Percentiles rank a stretch among this genome's conserved stretches.
phyloP scores from a whole-genome alignment of 139 green algal genomes.

The Chloropicon primus region DNA sequence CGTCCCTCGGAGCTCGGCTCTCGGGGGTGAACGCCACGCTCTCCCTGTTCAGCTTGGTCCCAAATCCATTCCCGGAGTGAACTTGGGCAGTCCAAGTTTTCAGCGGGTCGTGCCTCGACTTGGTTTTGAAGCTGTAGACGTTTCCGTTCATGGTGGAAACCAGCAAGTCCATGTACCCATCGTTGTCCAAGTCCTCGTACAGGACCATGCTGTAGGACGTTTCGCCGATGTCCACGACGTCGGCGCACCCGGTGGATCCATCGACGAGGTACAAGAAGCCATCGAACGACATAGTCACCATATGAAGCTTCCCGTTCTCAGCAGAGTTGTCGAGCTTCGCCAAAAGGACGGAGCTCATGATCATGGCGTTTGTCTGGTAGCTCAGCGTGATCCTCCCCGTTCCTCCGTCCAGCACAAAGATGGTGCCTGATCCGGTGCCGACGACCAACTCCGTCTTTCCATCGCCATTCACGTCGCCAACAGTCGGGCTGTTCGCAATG shows the following conservation, averaged over 20 bases:
- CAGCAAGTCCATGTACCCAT: conserved; percentile 70
- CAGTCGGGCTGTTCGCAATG: conserved; percentile 31
- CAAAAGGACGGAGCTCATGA: conserved; percentile 48
- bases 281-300: conserved; percentile 78
- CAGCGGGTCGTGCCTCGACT: conserved; percentile 56
- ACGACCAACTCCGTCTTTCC: conserved; percentile 68
- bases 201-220: conserved; percentile 73
- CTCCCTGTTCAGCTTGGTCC: conserved; percentile 41
- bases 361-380: conserved; percentile 8
- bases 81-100: conserved; percentile 42
- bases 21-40: conserved; percentile 48
- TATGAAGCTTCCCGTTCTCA: conserved; percentile 34
- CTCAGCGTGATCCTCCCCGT: not conserved
- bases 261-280: conserved; percentile 83
- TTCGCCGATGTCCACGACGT: conserved; percentile 85
- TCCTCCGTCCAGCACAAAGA: conserved; percentile 57
- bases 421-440: conserved; percentile 45
- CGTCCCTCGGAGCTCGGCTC: conserved; percentile 43
- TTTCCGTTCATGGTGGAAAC: conserved; percentile 90
- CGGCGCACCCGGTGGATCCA: conserved; percentile 47
- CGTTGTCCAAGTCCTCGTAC: conserved; percentile 72
- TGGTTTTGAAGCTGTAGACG: conserved; percentile 72
- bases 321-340: conserved; percentile 10
- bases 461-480: conserved; percentile 67
- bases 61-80: conserved; percentile 44